Conservation (phyloP, 2,329 filamentous ascomycete genomes). For the Bipolaris bicolor region DNA sequence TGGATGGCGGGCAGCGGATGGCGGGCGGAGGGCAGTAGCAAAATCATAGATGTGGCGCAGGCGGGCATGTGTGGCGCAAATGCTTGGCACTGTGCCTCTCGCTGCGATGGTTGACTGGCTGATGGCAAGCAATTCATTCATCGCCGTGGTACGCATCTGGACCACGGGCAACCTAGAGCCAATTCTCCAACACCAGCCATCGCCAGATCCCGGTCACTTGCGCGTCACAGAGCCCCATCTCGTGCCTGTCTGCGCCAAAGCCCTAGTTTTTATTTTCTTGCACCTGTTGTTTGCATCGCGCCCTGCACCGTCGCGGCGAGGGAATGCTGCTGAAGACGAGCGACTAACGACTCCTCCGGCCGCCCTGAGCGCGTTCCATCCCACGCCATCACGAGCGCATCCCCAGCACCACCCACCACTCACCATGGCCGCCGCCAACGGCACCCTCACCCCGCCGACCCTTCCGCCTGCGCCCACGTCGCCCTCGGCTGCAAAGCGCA, state of each 20-base stretch:
- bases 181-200: constrained; percentile 22
- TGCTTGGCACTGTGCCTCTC: constrained; percentile 30
- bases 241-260: constrained; percentile 1
- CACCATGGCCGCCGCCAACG: constrained; percentile 47
- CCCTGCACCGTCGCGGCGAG: constrained; percentile 6
- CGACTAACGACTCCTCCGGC: constrained; percentile 29
- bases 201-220: constrained; percentile 17
- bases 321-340: constrained; percentile 22
- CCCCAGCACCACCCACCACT: constrained; percentile 37
- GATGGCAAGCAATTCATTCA: constrained; percentile 15
- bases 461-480: constrained; percentile 37
- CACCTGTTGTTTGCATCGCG: neutral
- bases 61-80: constrained; percentile 19
- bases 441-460: constrained; percentile 43
- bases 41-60: neutral
- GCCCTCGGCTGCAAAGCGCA: constrained; percentile 52
- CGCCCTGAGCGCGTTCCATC: constrained; percentile 44
- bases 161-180: constrained; percentile 24
- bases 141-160: constrained; percentile 30
- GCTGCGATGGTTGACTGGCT: constrained; percentile 14
- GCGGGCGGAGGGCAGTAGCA: constrained; percentile 19
- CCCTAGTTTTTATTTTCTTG: neutral
- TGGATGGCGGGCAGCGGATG: constrained; percentile 4
- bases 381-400: constrained; percentile 42
- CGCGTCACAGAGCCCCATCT: constrained; percentile 15